phyloP scores from a whole-genome alignment of 2,329 filamentous ascomycete species.

The Phialophora verrucosa region DNA sequence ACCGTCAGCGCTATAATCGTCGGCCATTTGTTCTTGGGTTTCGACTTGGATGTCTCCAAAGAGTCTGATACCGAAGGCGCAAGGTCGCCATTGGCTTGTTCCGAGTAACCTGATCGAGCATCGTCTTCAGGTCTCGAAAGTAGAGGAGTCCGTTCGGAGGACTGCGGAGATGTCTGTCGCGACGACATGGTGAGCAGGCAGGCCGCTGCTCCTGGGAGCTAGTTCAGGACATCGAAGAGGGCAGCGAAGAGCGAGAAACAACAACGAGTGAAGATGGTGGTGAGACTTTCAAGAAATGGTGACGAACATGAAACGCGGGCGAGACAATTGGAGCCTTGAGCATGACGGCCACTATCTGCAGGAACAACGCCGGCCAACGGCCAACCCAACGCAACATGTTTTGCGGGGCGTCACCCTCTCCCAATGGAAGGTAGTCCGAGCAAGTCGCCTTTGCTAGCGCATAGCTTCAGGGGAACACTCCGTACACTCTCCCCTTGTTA shows the following conservation, averaged over 20 bases:
- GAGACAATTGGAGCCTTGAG: background rate
- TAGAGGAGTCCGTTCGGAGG: slow-evolving; percentile 53
- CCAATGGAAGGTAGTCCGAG: slow-evolving; percentile 14
- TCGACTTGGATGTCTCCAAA: slow-evolving; percentile 34
- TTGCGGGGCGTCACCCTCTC: slow-evolving; percentile 2
- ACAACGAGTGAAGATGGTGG: slow-evolving; percentile 1
- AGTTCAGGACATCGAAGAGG: slow-evolving; percentile 11
- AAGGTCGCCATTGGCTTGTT: slow-evolving; percentile 34
- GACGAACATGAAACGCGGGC: slow-evolving; percentile 18
- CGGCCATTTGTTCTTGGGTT: slow-evolving; percentile 68
- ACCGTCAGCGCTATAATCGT: slow-evolving; percentile 74
- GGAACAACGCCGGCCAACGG: background rate
- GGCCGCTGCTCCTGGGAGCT: slow-evolving; percentile 13
- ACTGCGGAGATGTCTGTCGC: slow-evolving; percentile 43
- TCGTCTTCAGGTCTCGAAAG: slow-evolving; percentile 47
- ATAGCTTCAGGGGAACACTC: too few relatives aligned
- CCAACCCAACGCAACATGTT: background rate
- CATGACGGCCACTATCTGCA: slow-evolving; percentile 16
- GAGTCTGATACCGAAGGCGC: slow-evolving; percentile 37
- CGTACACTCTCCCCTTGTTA: too few relatives aligned
- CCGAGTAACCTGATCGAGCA: slow-evolving; percentile 40
- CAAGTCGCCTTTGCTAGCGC: too few relatives aligned
- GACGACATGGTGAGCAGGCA: slow-evolving; percentile 34
- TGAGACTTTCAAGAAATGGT: slow-evolving; percentile 6
- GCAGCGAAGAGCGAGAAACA: background rate